Percentiles rank a stretch among this genome's conserved stretches.
phyloP scores from a whole-genome alignment of 352 stramenopile species.

The Phytophthora pinifolia region DNA sequence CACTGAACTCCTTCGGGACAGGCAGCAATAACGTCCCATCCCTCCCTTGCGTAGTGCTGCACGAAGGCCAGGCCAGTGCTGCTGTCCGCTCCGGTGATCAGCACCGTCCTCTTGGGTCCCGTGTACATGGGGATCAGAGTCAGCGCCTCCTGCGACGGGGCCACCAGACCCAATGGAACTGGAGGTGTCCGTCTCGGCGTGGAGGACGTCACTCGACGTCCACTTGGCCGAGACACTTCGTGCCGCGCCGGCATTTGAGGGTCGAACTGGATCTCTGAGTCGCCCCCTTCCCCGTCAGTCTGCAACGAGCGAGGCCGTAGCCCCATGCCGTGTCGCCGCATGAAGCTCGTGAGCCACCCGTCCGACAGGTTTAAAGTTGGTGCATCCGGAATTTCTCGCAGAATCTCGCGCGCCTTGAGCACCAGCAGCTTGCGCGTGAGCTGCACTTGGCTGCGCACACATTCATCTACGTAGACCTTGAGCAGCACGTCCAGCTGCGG shows the following conservation, averaged over 20 bases:
- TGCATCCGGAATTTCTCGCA: conserved; percentile 20
- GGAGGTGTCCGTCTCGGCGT: conserved; percentile 9
- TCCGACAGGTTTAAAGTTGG: conserved; percentile 28
- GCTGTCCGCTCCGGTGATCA: conserved; percentile 47
- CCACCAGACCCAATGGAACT: conserved; percentile 17
- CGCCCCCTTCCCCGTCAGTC: conserved; percentile 21
- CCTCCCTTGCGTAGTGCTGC: conserved; percentile 37
- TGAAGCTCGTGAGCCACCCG: conserved; percentile 37
- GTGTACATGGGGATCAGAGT: conserved; percentile 16
- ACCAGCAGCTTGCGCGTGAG: conserved; percentile 24
- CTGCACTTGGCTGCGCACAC: conserved; percentile 18
- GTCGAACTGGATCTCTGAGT: conserved; percentile 19
- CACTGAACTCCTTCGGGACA: conserved; percentile 20
- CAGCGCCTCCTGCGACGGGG: not conserved
- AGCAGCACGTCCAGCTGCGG: conserved; percentile 25
- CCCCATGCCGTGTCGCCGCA: conserved; percentile 29
- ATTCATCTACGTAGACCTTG: conserved; percentile 24
- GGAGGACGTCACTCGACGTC: conserved; percentile 3
- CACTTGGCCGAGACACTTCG: conserved; percentile 2
- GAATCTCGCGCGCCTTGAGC: conserved; percentile 27
- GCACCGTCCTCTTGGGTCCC: conserved; percentile 36
- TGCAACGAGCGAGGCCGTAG: conserved; percentile 25
- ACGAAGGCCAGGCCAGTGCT: conserved; percentile 40
- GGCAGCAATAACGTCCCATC: conserved; percentile 44
- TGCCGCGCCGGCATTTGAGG: not conserved